These are phyloP conservation scores for Rachicladosporium sp. DNA, from an alignment of 2,329 filamentous ascomycete species.

Conservation along the genomic window DNA sequence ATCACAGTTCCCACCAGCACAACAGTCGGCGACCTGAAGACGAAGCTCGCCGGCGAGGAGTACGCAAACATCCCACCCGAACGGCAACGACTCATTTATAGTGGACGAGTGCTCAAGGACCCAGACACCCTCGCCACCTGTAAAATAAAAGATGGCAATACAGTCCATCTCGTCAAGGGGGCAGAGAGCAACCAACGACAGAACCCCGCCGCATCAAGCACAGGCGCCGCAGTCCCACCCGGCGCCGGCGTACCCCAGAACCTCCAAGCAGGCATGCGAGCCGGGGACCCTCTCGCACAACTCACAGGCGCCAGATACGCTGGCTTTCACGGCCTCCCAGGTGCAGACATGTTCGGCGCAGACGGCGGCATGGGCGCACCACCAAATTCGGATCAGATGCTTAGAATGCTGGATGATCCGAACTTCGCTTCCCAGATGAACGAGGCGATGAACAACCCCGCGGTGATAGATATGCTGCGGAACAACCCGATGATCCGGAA, in stretches of 20 bases:
- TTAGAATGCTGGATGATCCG: conserved; percentile 78
- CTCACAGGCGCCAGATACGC: conserved; percentile 90
- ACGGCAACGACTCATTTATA: conserved; percentile 92
- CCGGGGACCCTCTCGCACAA: conserved; percentile 80
- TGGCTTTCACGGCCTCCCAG: conserved; percentile 79
- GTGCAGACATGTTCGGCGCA: conserved; percentile 78
- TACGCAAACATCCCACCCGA: conserved; percentile 79
- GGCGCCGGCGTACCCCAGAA: conserved; percentile 50
- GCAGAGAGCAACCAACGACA: conserved; percentile 71
- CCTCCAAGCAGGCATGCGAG: conserved; percentile 64
- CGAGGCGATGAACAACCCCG: conserved; percentile 90
- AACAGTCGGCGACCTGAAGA: conserved; percentile 76
- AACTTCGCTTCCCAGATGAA: conserved; percentile 79
- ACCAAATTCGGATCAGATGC: conserved; percentile 66
- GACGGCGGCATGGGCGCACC: conserved; percentile 93
- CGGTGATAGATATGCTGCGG: conserved; percentile 71
- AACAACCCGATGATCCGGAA: conserved; percentile 61
- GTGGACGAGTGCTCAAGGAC: conserved; percentile 92
- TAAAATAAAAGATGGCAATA: conserved; percentile 94
- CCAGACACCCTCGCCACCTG: conserved; percentile 71
- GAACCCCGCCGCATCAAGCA: conserved; percentile 40
- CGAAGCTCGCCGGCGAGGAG: conserved; percentile 67
- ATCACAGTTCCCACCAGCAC: conserved; percentile 68
- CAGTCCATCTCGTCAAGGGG: conserved; percentile 91
- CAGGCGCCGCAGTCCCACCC: conserved; percentile 24